Conservation (phyloP, 192 early-diverging fungal genomes). For the Entomortierella lignicola region DNA sequence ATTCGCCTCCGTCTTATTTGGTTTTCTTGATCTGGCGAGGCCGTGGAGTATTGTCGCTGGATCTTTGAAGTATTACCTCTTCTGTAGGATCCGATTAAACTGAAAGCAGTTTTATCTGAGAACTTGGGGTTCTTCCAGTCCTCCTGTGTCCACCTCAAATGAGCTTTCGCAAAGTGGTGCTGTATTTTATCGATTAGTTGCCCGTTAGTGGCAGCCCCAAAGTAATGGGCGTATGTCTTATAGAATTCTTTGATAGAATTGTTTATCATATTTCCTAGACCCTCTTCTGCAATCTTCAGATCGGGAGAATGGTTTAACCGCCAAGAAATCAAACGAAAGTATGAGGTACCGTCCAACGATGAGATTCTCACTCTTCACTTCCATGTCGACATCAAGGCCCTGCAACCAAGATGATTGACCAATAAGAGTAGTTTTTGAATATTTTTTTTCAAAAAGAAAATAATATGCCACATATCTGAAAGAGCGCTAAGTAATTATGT, state of each 20-base stretch:
- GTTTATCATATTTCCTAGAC: slow-evolving; percentile 21
- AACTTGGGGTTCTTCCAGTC: too few relatives aligned
- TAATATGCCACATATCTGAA: slow-evolving; percentile 31
- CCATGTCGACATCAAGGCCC: slow-evolving; percentile 36
- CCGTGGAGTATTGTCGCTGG: too few relatives aligned
- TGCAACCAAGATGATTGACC: background rate
- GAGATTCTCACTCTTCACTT: slow-evolving; percentile 13
- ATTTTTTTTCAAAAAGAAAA: too few relatives aligned
- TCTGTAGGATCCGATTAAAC: too few relatives aligned
- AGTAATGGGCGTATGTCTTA: slow-evolving; percentile 21
- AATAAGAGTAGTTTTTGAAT: too few relatives aligned
- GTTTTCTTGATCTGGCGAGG: too few relatives aligned
- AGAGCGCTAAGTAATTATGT: slow-evolving; percentile 23
- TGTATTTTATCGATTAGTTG: slow-evolving; percentile 18
- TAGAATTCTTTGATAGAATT: slow-evolving; percentile 18
- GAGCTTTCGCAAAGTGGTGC: too few relatives aligned
- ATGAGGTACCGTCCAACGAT: slow-evolving; percentile 18
- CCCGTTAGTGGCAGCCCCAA: slow-evolving; percentile 6
- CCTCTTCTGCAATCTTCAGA: slow-evolving; percentile 11
- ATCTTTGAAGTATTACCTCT: too few relatives aligned
- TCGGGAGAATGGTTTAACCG: slow-evolving; percentile 19
- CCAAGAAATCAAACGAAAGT: slow-evolving; percentile 24
- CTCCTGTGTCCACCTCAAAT: too few relatives aligned
- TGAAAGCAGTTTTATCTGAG: too few relatives aligned
- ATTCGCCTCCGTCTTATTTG: too few relatives aligned